Evolutionary conservation across 495 filamentous ascomycete species (phyloP).

Genomic region (Aspergillus mulundensis): DNA sequence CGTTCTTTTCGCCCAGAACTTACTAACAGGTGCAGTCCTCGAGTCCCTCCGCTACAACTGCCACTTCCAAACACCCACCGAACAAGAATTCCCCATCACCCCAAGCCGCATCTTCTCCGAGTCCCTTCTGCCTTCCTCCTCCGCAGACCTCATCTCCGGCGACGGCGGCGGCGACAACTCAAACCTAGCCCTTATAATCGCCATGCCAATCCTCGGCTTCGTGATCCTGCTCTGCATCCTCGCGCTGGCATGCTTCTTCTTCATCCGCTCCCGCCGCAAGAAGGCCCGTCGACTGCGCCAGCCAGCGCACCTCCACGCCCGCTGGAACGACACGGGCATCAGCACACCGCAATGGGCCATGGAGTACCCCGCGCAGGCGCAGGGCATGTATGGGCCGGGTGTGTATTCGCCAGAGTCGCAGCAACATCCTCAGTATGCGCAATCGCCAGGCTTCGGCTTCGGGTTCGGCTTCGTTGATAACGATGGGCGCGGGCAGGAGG

Average conservation of each 20-base stretch:
- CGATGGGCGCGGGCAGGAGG: constrained; percentile 21
- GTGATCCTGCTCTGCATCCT: constrained; percentile 9
- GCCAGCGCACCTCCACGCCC: constrained; percentile 5
- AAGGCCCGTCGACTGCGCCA: constrained; percentile 8
- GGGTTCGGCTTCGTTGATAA: constrained; percentile 28
- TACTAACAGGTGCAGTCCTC: constrained; percentile 33
- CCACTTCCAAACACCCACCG: constrained; percentile 34
- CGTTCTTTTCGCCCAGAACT: neutral
- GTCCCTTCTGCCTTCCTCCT: constrained; percentile 36
- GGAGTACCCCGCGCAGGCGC: constrained; percentile 15
- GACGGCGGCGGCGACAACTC: constrained; percentile 31
- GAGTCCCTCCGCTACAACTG: constrained; percentile 49
- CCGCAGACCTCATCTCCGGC: constrained; percentile 23
- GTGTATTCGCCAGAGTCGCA: constrained; percentile 5
- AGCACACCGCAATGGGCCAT: constrained; percentile 14
- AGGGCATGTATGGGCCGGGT: constrained; percentile 9
- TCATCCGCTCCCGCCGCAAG: constrained; percentile 14
- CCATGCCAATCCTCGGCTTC: constrained; percentile 37
- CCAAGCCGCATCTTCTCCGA: constrained; percentile 44
- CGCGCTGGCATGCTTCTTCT: constrained; percentile 14
- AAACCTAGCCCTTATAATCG: constrained; percentile 43
- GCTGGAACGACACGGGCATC: constrained; percentile 13
- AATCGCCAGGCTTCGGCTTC: constrained; percentile 20
- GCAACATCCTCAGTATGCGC: constrained; percentile 11
- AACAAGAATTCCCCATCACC: constrained; percentile 36